Evolutionary conservation across 2,329 filamentous ascomycete species (phyloP).

Genomic region (Colletotrichum paranaense): DNA sequence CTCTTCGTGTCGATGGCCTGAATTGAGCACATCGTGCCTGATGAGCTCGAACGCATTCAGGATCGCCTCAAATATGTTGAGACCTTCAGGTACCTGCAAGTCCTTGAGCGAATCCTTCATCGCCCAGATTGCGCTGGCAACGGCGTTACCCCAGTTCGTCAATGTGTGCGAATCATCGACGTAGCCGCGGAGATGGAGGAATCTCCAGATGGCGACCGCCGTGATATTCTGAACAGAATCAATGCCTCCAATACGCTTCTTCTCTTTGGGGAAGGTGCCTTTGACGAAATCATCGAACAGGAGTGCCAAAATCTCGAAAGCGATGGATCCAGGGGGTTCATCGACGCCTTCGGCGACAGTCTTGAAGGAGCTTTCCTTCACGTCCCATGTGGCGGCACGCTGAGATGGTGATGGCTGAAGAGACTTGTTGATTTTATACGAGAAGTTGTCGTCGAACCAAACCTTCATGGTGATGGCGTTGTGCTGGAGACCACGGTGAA

Average conservation of each 20-base stretch:
- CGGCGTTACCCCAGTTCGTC: slow-evolving; percentile 84
- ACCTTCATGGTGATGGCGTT: slow-evolving; percentile 81
- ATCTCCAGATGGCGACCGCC: slow-evolving; percentile 85
- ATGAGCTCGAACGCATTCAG: slow-evolving; percentile 89
- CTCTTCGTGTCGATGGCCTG: slow-evolving; percentile 68
- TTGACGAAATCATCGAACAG: slow-evolving; percentile 76
- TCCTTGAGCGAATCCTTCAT: slow-evolving; percentile 65
- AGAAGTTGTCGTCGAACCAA: slow-evolving; percentile 83
- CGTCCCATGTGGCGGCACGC: slow-evolving; percentile 74
- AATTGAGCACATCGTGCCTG: slow-evolving; percentile 81
- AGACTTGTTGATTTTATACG: slow-evolving; percentile 71
- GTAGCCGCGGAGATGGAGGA: slow-evolving; percentile 90
- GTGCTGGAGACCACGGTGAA: slow-evolving; percentile 86
- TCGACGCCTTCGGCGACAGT: slow-evolving; percentile 56
- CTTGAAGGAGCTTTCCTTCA: slow-evolving; percentile 69
- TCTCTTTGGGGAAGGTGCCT: slow-evolving; percentile 72
- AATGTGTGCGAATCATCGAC: slow-evolving; percentile 82
- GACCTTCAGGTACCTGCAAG: slow-evolving; percentile 51
- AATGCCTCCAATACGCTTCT: slow-evolving; percentile 69
- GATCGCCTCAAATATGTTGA: slow-evolving; percentile 77
- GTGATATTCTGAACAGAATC: slow-evolving; percentile 73
- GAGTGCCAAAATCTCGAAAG: slow-evolving; percentile 75
- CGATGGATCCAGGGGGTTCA: slow-evolving; percentile 57
- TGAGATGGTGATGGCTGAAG: slow-evolving; percentile 59
- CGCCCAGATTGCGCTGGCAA: slow-evolving; percentile 75